phyloP scores from a whole-genome alignment of 768 basidiomycete genomes.

The Termitomyces sp. region DNA sequence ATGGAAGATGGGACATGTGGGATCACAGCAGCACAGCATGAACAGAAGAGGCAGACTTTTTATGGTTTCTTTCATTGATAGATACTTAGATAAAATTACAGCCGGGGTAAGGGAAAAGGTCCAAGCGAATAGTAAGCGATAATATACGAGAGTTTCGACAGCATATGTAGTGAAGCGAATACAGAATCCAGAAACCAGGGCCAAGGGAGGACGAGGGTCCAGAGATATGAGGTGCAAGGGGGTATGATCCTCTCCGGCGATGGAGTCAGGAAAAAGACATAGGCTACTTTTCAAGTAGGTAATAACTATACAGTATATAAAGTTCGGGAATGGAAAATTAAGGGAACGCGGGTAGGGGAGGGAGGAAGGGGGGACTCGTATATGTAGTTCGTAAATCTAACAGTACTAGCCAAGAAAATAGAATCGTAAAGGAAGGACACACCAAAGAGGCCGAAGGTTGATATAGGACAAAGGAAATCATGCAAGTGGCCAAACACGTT shows the following conservation, averaged over 20 bases:
- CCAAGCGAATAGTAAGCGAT: slow-evolving; percentile 11
- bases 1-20: not conserved
- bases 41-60: not conserved
- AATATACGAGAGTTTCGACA: slow-evolving; percentile 11
- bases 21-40: not conserved
- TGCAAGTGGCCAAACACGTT: slow-evolving; percentile 5
- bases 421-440: slow-evolving; percentile 9
- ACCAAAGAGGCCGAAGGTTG: slow-evolving; percentile 5
- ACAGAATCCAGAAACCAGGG: slow-evolving; percentile 8
- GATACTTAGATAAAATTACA: slow-evolving; percentile 5
- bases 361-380: not conserved
- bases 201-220: not conserved
- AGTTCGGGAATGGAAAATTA: slow-evolving; percentile 5
- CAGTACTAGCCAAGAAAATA: slow-evolving; percentile 11
- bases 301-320: slow-evolving; percentile 16
- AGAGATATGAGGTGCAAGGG: slow-evolving; percentile 3
- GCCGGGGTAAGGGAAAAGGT: not conserved
- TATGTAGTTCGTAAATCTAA: slow-evolving; percentile 15
- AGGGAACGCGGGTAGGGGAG: slow-evolving; percentile 1
- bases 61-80: slow-evolving; percentile 1
- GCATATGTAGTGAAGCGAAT: slow-evolving; percentile 11
- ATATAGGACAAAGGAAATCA: not conserved
- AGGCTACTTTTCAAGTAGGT: slow-evolving; percentile 19
- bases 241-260: slow-evolving; percentile 8
- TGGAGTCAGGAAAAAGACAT: slow-evolving; percentile 9